Conservation (phyloP, 345 rosid genomes). For the Lepidium aucheri region DNA sequence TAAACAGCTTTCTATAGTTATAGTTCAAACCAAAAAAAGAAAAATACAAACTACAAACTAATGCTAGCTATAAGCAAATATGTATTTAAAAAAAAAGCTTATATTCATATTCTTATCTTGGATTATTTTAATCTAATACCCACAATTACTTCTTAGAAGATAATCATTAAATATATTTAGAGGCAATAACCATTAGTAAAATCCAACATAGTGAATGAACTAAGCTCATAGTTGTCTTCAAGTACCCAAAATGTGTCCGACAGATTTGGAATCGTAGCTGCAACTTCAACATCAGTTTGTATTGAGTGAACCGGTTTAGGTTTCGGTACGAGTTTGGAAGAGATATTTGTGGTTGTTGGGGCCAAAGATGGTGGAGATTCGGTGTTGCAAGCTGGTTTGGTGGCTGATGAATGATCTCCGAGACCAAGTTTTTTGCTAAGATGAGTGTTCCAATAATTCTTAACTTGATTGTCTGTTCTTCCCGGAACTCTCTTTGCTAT, state of each 20-base stretch:
- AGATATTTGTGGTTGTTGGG: slow-evolving; percentile 2
- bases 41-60: no score
- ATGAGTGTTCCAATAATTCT: slow-evolving; percentile 42
- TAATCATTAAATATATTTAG: not conserved
- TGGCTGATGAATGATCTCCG: slow-evolving; percentile 2
- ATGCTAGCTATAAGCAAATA: not conserved
- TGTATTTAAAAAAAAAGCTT: not conserved
- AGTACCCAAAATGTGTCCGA: slow-evolving; percentile 33
- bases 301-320: not conserved
- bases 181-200: slow-evolving; percentile 31
- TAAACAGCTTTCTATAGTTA: not conserved
- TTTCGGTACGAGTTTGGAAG: slow-evolving; percentile 10
- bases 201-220: slow-evolving; percentile 32
- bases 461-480: slow-evolving; percentile 43
- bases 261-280: slow-evolving; percentile 10
- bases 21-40: not conserved
- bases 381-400: not conserved
- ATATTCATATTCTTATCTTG: slow-evolving; percentile 7
- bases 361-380: slow-evolving; percentile 12
- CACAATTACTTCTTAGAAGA: not conserved
- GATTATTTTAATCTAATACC: slow-evolving; percentile 10
- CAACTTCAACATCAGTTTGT: slow-evolving; percentile 11
- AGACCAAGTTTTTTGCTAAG: slow-evolving; percentile 32
- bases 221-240: slow-evolving; percentile 32
- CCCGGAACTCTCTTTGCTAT: slow-evolving; percentile 42